These are phyloP conservation scores for Mycena leptocephala DNA, from an alignment of 768 basidiomycete species.

Conservation along the genomic window DNA sequence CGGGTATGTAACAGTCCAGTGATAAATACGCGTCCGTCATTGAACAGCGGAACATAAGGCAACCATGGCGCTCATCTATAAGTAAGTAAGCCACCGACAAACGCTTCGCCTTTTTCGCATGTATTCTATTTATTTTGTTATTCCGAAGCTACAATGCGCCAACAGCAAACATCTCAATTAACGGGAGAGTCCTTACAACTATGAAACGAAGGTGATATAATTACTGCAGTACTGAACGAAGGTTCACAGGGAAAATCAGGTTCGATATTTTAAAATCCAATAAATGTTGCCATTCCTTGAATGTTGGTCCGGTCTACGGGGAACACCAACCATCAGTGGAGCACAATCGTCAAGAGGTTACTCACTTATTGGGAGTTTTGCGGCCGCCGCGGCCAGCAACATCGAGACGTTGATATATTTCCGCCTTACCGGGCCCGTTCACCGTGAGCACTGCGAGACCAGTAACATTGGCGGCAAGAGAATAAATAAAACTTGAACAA, in stretches of 20 bases:
- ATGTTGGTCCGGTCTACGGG: conserved; percentile 13
- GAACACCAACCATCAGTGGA: conserved; percentile 20
- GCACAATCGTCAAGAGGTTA: conserved; percentile 44
- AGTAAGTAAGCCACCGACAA: no score
- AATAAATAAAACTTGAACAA: conserved; percentile 56
- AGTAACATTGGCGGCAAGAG: conserved; percentile 56
- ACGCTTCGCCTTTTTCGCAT: no score
- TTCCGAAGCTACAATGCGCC: no score
- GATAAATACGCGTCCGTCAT: no score
- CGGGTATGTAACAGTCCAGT: no score
- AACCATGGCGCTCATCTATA: no score
- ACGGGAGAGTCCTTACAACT: no score
- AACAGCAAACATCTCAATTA: no score
- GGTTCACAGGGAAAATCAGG: background rate
- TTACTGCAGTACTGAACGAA: no score
- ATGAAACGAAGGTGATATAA: background rate
- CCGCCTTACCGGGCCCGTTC: conserved; percentile 50
- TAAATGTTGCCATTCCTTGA: conserved; percentile 35
- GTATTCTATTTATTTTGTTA: no score
- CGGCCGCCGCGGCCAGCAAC: conserved; percentile 44
- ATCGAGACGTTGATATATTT: conserved; percentile 39
- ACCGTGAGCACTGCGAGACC: conserved; percentile 58
- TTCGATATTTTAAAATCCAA: background rate
- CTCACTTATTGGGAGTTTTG: conserved; percentile 44
- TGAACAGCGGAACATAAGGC: no score